Evolutionary conservation across 108 stramenopile species (phyloP).

Genomic region (Fragilaria crotonensis): DNA sequence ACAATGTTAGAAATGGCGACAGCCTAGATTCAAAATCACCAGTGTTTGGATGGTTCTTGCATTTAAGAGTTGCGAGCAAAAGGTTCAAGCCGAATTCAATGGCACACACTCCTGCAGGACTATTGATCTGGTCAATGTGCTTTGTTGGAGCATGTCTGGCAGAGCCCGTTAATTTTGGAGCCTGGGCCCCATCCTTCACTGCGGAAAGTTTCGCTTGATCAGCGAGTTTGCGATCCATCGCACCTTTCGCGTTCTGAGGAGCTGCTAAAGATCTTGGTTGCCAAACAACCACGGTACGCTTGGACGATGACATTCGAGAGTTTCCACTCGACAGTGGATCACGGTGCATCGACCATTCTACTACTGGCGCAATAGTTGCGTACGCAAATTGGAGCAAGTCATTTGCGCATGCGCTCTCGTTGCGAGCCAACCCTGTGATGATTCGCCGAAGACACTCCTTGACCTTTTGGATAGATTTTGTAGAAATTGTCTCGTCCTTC

Average conservation of each 20-base stretch:
- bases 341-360: conserved; percentile 13
- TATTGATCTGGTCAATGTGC: conserved; percentile 26
- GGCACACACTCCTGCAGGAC: conserved; percentile 66
- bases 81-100: conserved; percentile 80
- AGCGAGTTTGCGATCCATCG: background rate
- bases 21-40: conserved; percentile 48
- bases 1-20: conserved; percentile 77
- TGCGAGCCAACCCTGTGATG: conserved; percentile 83
- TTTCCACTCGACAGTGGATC: background rate
- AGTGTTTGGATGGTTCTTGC: conserved; percentile 34
- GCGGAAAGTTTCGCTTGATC: conserved; percentile 23
- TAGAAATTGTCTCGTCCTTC: conserved; percentile 23
- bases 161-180: conserved; percentile 82
- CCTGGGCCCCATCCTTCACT: conserved; percentile 70
- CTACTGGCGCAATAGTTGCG: conserved; percentile 70
- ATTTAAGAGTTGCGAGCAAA: conserved; percentile 70
- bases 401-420: conserved; percentile 65
- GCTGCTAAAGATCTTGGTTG: background rate
- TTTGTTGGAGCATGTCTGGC: conserved; percentile 31
- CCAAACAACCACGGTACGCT: background rate
- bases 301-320: background rate
- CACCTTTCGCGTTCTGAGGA: conserved; percentile 3
- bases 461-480: conserved; percentile 30
- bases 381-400: conserved; percentile 76
- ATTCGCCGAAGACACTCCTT: conserved; percentile 82